Base-by-base conservation (phyloP, 192 early-diverging fungal genomes). In the Backusella macrospora region DNA sequence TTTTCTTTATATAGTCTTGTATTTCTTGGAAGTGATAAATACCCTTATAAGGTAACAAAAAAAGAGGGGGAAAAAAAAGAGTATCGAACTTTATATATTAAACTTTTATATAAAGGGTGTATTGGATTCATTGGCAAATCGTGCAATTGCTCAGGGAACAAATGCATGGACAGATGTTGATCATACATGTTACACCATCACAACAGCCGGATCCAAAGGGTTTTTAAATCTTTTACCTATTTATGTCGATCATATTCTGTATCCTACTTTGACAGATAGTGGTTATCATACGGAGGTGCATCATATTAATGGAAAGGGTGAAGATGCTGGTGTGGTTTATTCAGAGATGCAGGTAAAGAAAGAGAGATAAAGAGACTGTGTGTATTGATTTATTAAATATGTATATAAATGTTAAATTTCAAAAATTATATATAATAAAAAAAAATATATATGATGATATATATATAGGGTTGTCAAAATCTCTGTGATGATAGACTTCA, bases 251-350 rank as follows among this genome's bases (percentile, higher is more conserved):
- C 88, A 89, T 59, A 83, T 89, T 65, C 42, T 89, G 23, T 89
- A 88, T 76, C 88, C 88, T 45, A 89, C 88, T 0, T 80, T 89
- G 46, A 88, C 85, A 13, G 84, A 88, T 44, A 83, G 76, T 40
- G 86, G 83, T 12, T 88, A 84, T 70, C 80, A 85, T 76, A 89
- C 88, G 16, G 88, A 89, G 68, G 86, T 89, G 5, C 87, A 89
- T 78, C 84, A 89, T 72, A 84, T 89, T 48, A 89, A 88, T 65
- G 88, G 85, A 15, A 85, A 88, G 29, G 88, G 86, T 18, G 86
- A 89, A 80, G 78, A 89, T 75, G 86, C 86, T n/a, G 88, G 88
- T 80, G 77, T 89, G 45, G 88, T 89, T n/a, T 89, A 89, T 68
- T 80, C 78, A 64, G 88, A 89, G 70, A 89, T 89, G 88, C 88